Conservation (phyloP, 2,329 filamentous ascomycete species). For the Hypoxylon sp. region DNA sequence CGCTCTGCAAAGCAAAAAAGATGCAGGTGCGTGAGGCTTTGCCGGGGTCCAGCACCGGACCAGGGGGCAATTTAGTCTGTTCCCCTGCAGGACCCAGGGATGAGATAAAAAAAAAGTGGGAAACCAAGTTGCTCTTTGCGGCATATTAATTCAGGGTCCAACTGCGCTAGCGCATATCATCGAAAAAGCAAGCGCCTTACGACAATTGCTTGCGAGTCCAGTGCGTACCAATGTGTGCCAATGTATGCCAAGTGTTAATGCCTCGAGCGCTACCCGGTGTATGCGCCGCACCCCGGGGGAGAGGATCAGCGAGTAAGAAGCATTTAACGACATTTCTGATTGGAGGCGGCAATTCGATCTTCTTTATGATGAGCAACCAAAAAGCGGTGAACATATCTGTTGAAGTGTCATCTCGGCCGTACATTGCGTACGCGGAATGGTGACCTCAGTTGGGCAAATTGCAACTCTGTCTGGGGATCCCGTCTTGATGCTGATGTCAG, state of each 20-base stretch:
- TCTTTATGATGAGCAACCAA: slow-evolving; percentile 22
- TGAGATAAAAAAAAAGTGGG: slow-evolving; percentile 31
- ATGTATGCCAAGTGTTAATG: slow-evolving; percentile 1
- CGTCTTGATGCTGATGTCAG: slow-evolving; percentile 37
- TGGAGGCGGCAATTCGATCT: slow-evolving; percentile 39
- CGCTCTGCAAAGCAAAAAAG: slow-evolving; percentile 1
- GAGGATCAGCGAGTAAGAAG: slow-evolving; percentile 38
- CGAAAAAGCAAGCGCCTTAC: slow-evolving; percentile 18
- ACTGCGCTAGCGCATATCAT: slow-evolving; percentile 30
- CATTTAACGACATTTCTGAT: slow-evolving; percentile 21
- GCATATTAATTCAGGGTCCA: slow-evolving; percentile 41
- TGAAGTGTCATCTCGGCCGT: slow-evolving; percentile 31
- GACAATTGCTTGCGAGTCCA: slow-evolving; percentile 9
- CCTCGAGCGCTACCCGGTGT: slow-evolving; percentile 21
- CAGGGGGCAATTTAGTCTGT: slow-evolving; percentile 23
- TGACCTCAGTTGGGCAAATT: slow-evolving; percentile 17
- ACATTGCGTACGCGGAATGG: slow-evolving; percentile 22
- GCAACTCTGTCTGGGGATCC: slow-evolving; percentile 30
- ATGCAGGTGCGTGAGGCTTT: slow-evolving; percentile 27
- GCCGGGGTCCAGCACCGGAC: slow-evolving; percentile 30
- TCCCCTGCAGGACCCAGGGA: slow-evolving; percentile 40
- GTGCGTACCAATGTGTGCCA: neutral
- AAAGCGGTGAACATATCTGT: slow-evolving; percentile 38
- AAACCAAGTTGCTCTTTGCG: slow-evolving; percentile 21
- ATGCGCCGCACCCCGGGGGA: slow-evolving; percentile 26